Percentiles rank a stretch among this genome's conserved stretches.
These are phyloP conservation scores for Yarrowia sp. DNA, from an alignment of 805 yeast species.

Conservation along the genomic window DNA sequence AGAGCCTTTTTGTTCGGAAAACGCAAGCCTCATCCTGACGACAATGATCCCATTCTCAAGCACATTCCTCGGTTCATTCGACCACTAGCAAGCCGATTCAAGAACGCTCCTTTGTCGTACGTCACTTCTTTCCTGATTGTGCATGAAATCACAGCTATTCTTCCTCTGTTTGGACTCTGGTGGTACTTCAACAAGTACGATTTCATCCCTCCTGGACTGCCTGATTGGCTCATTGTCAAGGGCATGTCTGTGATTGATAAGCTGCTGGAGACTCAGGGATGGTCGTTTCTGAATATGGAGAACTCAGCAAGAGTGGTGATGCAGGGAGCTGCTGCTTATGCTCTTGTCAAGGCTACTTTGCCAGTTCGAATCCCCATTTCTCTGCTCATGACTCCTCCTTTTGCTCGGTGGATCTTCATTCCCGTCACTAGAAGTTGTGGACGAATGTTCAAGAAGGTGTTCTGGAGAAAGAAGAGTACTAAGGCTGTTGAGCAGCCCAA, in stretches of 20 bases:
- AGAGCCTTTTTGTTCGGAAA: background rate
- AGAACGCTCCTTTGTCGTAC: conserved; percentile 58
- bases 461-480: conserved; percentile 21
- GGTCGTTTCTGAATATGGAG: conserved; percentile 41
- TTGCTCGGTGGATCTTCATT: conserved; percentile 51
- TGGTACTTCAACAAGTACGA: conserved; percentile 58
- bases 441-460: background rate
- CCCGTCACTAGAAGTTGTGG: conserved; percentile 44
- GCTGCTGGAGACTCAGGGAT: conserved; percentile 29
- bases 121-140: conserved; percentile 62
- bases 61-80: conserved; percentile 52
- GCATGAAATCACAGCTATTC: conserved; percentile 73
- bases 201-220: conserved; percentile 53
- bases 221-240: conserved; percentile 56
- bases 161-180: conserved; percentile 69
- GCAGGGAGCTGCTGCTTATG: conserved; percentile 76
- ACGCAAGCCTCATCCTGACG: conserved; percentile 16
- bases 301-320: conserved; percentile 56
- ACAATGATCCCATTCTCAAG: conserved; percentile 37
- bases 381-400: conserved; percentile 55
- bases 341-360: conserved; percentile 56
- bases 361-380: conserved; percentile 56
- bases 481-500: background rate
- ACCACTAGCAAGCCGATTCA: conserved; percentile 51
- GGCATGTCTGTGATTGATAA: conserved; percentile 34